Evolutionary conservation across 2,329 filamentous ascomycete genomes (phyloP), one percentile per base, ranked within the genome.

Genomic region (Diplodia sapinea): DNA sequence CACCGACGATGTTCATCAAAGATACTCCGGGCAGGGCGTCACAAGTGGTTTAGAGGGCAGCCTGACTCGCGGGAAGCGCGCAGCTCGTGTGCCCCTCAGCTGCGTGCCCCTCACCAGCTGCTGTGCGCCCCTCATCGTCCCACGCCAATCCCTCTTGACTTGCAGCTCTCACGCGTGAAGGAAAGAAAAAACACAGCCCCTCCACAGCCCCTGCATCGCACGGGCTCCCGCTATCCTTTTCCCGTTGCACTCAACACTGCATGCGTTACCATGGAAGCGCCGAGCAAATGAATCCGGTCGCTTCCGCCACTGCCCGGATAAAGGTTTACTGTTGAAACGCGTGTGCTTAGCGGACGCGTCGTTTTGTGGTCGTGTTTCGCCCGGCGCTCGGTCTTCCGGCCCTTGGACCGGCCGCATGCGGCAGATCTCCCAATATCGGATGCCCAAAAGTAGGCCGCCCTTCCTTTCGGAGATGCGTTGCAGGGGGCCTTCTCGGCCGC

Each of bases 1-100:
- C 59, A 51, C 43, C 59, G 59, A 38, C 59, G 47, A 63, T 63
- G 59, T 23, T 50, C 59, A 63, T 63, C 59, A 49, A 61, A n/a
- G 49, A 49, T 15, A 13, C 36, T 38, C 20, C 59, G 15, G 43
- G 47, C 29, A 15, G 56, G 20, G 51, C 43, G 17, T 63, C 59
- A n/a, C 40, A 63, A 29, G 59, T 38, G 43, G 43, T 36, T 8
- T 11, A 11, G 26, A 29, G 4, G 40, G 4, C 6, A 0, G n/a
- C 55, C 59, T 63, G 59, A 50, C 59, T 50, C 57, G 36, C 38
- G 4, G 17, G 9, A 17, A 23, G 6, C 15, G 54, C 23, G 26
- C 54, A 31, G 36, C 15, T 31, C 9, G 36, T 11, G 36, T 38
- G 40, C 59, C 43, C 23, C 43, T 29, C 59, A 26, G 36, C 54